These are phyloP conservation scores for Madurella fahalii DNA, from an alignment of 2,329 filamentous ascomycete species.

Conservation along the genomic window DNA sequence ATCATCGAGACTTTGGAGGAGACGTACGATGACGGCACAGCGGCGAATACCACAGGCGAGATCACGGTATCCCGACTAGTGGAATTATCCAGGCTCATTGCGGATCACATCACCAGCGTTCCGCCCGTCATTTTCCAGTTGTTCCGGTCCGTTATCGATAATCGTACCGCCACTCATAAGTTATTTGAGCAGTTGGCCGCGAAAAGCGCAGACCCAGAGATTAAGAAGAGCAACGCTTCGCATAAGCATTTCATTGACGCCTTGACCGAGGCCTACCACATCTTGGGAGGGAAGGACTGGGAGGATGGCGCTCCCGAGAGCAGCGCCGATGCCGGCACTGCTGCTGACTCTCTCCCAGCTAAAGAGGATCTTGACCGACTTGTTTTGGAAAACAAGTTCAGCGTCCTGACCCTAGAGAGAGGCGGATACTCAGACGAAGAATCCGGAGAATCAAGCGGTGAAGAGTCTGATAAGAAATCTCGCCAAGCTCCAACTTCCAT, in stretches of 20 bases:
- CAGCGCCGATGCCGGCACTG: conserved; percentile 15
- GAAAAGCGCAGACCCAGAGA: conserved; percentile 32
- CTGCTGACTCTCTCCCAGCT: not conserved
- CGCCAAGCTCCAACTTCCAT: not conserved
- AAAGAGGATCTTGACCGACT: conserved; percentile 23
- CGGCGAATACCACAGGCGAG: conserved; percentile 37
- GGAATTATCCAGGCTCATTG: conserved; percentile 38
- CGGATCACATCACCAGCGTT: conserved; percentile 31
- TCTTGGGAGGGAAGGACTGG: conserved; percentile 33
- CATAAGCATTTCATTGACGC: conserved; percentile 43
- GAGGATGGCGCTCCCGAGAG: conserved; percentile 6
- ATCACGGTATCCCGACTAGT: conserved; percentile 36
- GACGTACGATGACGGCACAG: conserved; percentile 1
- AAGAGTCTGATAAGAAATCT: not conserved
- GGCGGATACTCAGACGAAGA: conserved; percentile 21
- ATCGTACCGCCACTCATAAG: conserved; percentile 28
- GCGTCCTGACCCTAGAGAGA: conserved; percentile 22
- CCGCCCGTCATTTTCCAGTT: conserved; percentile 34
- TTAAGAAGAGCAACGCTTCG: conserved; percentile 36
- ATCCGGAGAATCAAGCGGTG: not conserved
- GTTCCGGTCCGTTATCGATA: conserved; percentile 38
- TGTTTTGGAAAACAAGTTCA: conserved; percentile 31
- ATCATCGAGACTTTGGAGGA: conserved; percentile 29
- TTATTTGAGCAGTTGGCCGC: conserved; percentile 33
- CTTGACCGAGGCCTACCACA: conserved; percentile 34